Evolutionary conservation across 208 protist genomes (phyloP).

Genomic region (Wallacemonas sp.): DNA sequence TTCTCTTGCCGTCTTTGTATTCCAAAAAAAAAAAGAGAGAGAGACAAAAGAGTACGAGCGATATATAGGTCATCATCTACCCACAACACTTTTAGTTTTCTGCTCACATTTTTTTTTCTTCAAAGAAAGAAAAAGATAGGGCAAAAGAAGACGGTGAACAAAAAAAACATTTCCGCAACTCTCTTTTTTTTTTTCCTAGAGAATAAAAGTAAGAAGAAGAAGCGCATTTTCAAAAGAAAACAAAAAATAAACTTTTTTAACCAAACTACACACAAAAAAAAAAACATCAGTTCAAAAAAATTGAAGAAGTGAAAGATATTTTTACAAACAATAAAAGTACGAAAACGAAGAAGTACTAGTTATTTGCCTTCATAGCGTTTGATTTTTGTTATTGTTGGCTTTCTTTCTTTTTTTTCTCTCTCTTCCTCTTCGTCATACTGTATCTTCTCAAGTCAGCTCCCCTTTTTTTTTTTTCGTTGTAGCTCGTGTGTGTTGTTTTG

Average conservation of each 20-base stretch:
- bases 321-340: slow-evolving; percentile 23
- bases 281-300: slow-evolving; percentile 4
- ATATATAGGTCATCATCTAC: no score
- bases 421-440: not conserved
- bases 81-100: no score
- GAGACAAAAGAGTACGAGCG: no score
- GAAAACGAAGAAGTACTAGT: no score
- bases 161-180: not conserved
- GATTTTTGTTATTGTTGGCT: no score
- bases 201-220: not conserved
- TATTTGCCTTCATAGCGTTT: no score
- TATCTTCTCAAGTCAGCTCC: not conserved
- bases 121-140: slow-evolving; percentile 4
- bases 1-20: no score
- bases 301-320: not conserved
- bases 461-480: not conserved
- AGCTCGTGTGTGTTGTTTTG: no score
- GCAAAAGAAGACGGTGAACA: slow-evolving; percentile 7
- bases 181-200: slow-evolving; percentile 8
- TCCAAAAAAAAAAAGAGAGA: no score
- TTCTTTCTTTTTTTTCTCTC: slow-evolving; percentile 11
- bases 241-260: not conserved
- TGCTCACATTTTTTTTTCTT: slow-evolving; percentile 9
- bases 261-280: slow-evolving; percentile 6
- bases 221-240: slow-evolving; percentile 7